Evolutionary conservation across 2,329 filamentous ascomycete species (phyloP), one percentile per base, ranked within the genome.

Genomic region (Trichothecium sympodiale): DNA sequence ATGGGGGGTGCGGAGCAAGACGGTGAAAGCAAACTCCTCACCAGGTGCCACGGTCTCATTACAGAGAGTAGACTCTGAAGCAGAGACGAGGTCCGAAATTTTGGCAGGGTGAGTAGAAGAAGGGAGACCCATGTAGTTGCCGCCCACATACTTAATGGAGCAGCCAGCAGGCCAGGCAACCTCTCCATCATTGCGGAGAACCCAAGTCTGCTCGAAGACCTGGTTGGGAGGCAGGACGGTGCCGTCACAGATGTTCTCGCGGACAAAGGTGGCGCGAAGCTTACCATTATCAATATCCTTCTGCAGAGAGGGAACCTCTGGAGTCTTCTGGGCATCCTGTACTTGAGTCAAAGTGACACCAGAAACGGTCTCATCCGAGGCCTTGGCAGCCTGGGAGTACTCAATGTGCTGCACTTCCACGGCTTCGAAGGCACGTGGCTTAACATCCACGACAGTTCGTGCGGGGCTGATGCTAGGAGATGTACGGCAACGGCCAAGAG

Each of bases 101-200:
- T 81, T 83, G n/a, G 82, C 78, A 17, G 87, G 83, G 50, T 83
- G 83, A 42, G 71, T 72, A 35, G 82, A 77, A 56, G 94, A 84
- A 37, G 94, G 73, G 46, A 88, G 83, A 48, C 93, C 85, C 91
- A 98, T 96, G 61, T 89, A 87, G 57, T 96, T 89, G 34, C 91
- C 91, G 39, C 89, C 87, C 40, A 93, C 82, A 52, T 88, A 95
- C 59, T 83, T 85, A 48, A 96, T 83, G 38, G 80, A 82, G 67
- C 86, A 94, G 42, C 88, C 91, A 37, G 79, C 75, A 27, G 91
- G 91, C 91, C 91, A 98, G 10, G 78, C 59, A 34, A 68, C 62
- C 9, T 75, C 74, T 18, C 91, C 89, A 15, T 81, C 79, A 54
- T 98, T 98, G 51, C 79, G 80, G 29, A 98, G 71, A 36, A 83